Base-by-base conservation (phyloP, 2,329 filamentous ascomycete species). In the Clonostachys sp. region DNA sequence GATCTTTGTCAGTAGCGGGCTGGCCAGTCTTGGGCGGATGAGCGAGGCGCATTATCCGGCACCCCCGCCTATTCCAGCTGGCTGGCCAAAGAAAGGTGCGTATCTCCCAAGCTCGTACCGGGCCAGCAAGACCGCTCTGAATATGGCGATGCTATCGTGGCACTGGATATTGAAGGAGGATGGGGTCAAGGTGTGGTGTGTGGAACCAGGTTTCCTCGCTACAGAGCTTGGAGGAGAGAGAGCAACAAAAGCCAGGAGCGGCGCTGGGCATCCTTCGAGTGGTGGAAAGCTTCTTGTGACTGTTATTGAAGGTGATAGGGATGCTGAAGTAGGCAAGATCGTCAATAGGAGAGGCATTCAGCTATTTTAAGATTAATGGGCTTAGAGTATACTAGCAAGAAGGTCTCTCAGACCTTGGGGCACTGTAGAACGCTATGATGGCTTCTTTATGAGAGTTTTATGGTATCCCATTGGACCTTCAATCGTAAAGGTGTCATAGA, bases 101-200 rank as follows among this genome's bases (percentile, higher is more conserved):
- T 10, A 30, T 5, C 24, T 30, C 6, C 24, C 24, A 30, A 30
- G 24, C 24, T 30, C 24, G 2, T 30, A 30, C 9, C 48, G 53
- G 13, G 34, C 24, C 41, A 46, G 45, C 20, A 55, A 53, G 48
- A 45, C 50, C n/a, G 50, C 42, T 3, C 24, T 53, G 20, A 53
- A 49, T 44, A 54, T 54, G 52, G 41, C 53, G 20, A 45, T 52
- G 48, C 39, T 40, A 16, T 36, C 41, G 30, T 40, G 38, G 30
- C 12, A 44, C 41, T 38, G 45, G 17, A 34, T 35, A 13, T 34
- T 50, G 46, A 24, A 34, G 38, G 40, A 45, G 24, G 46, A 78
- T 46, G 71, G 72, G 1, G 71, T 77, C 4, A 76, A 76, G 54
- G 66, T 73, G 0, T 77, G 63, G 60, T 53, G 55, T 17, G 57